Evolutionary conservation across 73 alveolate species (phyloP), one percentile per base, ranked within the genome.

Genomic region (Paramecium sexaurelia): DNA sequence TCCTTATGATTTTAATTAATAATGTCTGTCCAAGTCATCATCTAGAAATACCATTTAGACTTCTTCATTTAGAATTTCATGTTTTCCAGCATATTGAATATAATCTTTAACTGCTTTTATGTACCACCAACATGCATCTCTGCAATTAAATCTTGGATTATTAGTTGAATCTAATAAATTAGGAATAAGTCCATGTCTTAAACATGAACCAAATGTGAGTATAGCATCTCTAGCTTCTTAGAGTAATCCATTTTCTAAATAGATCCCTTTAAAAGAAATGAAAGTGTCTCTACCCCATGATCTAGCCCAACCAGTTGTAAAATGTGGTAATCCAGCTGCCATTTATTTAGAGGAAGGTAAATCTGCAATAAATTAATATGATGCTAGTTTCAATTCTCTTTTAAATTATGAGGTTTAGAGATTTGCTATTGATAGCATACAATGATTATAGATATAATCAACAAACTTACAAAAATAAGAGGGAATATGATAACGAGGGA

Each of bases 231-330:
- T 97, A 0, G 99, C 99, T 84, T 96, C 99, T 35, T 88, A 82
- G 56, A 84, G 91, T 45, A 86, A 89, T 13, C 97, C 98, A 40
- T 99, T 97, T 13, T 84, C 92, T 35, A 97, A 75, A 57, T 96
- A 92, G 19, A 97, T 92, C 32, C 99, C 99, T 90, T 97, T 96
- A 32, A 97, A 93, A 6, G 99, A 93, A 40, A 98, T 98, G 78
- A 97, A 98, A 6, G 99, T 98, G 92, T 98, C 99, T 94, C 99
- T 94, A 37, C 99, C 99, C 99, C 99, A 98, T 73, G 98, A 95
- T 87, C 99, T 94, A 94, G 96, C 92, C 92, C 94, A 97, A 37
- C 98, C 99, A 29, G 99, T 95, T 6, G 99, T 84, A 89, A 98
- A 98, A 84, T 98, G 99, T n/a, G 99, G 99, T 24, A 98, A 95